Evolutionary conservation across 2,329 filamentous ascomycete genomes (phyloP), one percentile per base, ranked within the genome.

Genomic region (Sclerotinia minor): DNA sequence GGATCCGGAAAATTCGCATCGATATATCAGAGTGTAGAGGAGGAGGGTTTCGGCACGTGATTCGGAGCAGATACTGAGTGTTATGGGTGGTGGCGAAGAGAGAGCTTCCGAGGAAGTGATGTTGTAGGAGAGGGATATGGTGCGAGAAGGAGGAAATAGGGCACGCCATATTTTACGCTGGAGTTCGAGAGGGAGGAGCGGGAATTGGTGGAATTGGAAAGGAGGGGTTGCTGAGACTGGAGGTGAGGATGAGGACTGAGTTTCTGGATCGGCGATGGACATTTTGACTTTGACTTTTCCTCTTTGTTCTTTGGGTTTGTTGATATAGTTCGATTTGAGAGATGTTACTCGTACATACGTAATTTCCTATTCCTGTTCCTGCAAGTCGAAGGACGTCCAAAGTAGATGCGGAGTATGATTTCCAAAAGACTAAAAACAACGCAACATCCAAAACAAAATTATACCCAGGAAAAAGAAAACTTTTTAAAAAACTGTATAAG

Each of bases 11-110:
- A 60, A 67, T 50, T 60, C 54, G 17, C 17, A 52, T 11, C 64
- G 55, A 24, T 67, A 67, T 6, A 67, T 38, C 1, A 67, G 24
- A 5, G 55, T 60, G 19, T 67, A 67, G 45, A 61, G 35, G 24
- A 41, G 24, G 7, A 67, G 45, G 24, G 64, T 67, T n/a, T 67
- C 64, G 19, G 45, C 57, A 61, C 64, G 64, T 53, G 64, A 67
- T 53, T 67, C 64, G 1, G 24, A 5, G 21, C 64, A 67, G 19
- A 67, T 52, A 1, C n/a, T 32, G 13, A 67, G 54, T 11, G 64
- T 67, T 15, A 44, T 35, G n/a, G 64, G 64, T 8, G 55, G 64
- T 13, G 45, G 55, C 0, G 55, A 24, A 5, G 24, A 53, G 9
- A 17, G 4, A 21, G 55, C 55, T 52, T 67, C 29, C 24, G 19